Evolutionary conservation across 2,329 filamentous ascomycete genomes (phyloP).

Genomic region (Colletotrichum kahawae): DNA sequence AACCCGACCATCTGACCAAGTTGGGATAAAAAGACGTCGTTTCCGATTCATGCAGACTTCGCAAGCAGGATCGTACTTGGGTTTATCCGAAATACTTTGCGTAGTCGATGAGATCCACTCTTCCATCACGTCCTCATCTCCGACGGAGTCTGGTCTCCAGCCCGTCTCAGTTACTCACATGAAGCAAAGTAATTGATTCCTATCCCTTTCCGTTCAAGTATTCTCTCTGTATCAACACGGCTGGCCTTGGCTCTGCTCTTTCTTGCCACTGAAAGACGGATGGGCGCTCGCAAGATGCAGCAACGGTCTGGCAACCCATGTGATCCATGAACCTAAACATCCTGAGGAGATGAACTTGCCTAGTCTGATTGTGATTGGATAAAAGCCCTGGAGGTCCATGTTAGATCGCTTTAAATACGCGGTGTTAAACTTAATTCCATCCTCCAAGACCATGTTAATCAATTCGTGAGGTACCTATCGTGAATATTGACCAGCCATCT

Average conservation of each 20-base stretch:
- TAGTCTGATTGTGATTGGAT: not conserved
- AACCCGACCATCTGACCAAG: not conserved
- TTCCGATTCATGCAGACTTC: not conserved
- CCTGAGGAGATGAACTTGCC: not conserved
- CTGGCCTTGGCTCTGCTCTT: not conserved
- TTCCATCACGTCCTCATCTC: not conserved
- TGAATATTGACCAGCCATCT: not conserved
- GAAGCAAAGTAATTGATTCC: too few relatives aligned
- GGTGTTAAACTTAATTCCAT: too few relatives aligned
- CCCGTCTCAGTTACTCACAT: not conserved
- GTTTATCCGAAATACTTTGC: fast-evolving
- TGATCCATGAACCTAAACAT: not conserved
- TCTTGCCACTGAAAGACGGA: fast-evolving
- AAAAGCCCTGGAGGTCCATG: not conserved
- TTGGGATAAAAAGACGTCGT: not conserved
- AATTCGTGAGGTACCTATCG: not conserved
- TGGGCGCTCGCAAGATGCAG: not conserved
- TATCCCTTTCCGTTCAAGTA: not conserved
- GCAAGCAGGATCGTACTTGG: not conserved
- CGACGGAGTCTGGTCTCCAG: not conserved
- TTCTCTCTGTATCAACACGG: not conserved
- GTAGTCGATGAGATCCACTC: not conserved
- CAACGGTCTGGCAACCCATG: not conserved
- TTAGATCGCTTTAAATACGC: fast-evolving
- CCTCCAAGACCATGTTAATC: too few relatives aligned